Percentiles rank a stretch among this genome's conserved stretches.
These are phyloP conservation scores for Solidago caesia DNA, from an alignment of 129 eudicot species.

Conservation along the genomic window DNA sequence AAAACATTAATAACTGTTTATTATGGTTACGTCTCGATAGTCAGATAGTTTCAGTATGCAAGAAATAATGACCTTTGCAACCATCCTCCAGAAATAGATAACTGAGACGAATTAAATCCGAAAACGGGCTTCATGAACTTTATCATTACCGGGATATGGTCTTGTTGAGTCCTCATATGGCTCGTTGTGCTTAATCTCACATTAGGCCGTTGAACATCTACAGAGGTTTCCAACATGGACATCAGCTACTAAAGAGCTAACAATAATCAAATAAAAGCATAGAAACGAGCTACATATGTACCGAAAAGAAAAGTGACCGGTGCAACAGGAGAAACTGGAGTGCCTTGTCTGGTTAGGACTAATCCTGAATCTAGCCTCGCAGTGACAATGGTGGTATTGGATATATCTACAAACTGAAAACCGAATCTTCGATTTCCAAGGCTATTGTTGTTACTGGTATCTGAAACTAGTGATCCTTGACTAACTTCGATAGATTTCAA, in stretches of 20 bases:
- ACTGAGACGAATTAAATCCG: conserved; percentile 70
- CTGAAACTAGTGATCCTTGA: conserved; percentile 73
- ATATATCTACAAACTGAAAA: conserved; percentile 62
- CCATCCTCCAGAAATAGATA: conserved; percentile 67
- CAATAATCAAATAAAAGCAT: not conserved
- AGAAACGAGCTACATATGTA: conserved; percentile 26
- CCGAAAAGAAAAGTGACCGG: conserved; percentile 92
- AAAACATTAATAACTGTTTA: not conserved
- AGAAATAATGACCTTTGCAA: conserved; percentile 50
- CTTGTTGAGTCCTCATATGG: conserved; percentile 65
- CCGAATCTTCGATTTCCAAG: conserved; percentile 79
- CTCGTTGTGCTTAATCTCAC: conserved; percentile 76
- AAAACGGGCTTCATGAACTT: conserved; percentile 90
- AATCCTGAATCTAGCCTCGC: conserved; percentile 46
- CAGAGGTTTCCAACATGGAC: conserved; percentile 22
- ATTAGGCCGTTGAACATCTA: conserved; percentile 78
- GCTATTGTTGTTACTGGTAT: conserved; percentile 40
- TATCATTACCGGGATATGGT: conserved; percentile 51
- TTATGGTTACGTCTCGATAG: not conserved
- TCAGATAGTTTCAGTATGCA: not conserved
- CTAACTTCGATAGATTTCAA: conserved; percentile 55
- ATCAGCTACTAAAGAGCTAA: not conserved
- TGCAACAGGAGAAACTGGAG: conserved; percentile 69
- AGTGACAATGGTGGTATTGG: conserved; percentile 54
- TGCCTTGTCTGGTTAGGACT: conserved; percentile 67